Evolutionary conservation across 306 rosid genomes (phyloP).

Genomic region (Vicia sativa): DNA sequence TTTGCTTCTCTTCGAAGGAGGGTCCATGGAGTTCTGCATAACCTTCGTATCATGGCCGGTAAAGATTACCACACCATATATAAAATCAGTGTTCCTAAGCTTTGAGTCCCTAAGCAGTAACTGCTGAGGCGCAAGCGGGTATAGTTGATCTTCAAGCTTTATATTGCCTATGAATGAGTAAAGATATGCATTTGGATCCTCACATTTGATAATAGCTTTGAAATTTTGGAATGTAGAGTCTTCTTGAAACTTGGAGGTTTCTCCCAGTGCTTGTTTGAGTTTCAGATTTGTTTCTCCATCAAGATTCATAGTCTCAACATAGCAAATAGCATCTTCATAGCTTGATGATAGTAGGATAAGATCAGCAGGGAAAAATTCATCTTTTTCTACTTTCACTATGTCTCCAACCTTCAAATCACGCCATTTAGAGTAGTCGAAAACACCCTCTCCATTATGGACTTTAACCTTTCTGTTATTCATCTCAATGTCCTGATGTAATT

Average conservation of each 20-base stretch:
- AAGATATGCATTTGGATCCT: constrained; percentile 92
- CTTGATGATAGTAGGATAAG: constrained; percentile 82
- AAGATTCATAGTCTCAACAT: constrained; percentile 88
- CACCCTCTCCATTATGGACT: constrained; percentile 61
- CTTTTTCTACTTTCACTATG: constrained; percentile 80
- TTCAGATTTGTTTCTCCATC: constrained; percentile 96
- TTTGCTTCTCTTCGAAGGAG: constrained; percentile 96
- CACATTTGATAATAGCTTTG: constrained; percentile 80
- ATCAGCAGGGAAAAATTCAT: constrained; percentile 92
- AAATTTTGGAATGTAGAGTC: constrained; percentile 60
- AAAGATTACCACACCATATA: constrained; percentile 79
- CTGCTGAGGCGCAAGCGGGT: constrained; percentile 86
- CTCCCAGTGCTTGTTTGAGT: constrained; percentile 68
- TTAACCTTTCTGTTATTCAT: constrained; percentile 79
- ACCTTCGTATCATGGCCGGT: constrained; percentile 94
- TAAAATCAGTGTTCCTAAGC: constrained; percentile 80
- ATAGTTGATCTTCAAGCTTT: constrained; percentile 58
- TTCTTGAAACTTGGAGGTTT: constrained; percentile 67
- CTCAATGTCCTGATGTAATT: constrained; percentile 73
- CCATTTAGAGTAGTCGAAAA: constrained; percentile 68
- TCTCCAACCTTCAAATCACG: constrained; percentile 78
- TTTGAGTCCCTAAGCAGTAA: constrained; percentile 90
- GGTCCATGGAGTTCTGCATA: constrained; percentile 81
- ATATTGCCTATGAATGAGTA: constrained; percentile 76
- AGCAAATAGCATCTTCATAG: constrained; percentile 84